Base-by-base conservation (phyloP, 148 eudicot species). In the Suaeda aralocaspica region DNA sequence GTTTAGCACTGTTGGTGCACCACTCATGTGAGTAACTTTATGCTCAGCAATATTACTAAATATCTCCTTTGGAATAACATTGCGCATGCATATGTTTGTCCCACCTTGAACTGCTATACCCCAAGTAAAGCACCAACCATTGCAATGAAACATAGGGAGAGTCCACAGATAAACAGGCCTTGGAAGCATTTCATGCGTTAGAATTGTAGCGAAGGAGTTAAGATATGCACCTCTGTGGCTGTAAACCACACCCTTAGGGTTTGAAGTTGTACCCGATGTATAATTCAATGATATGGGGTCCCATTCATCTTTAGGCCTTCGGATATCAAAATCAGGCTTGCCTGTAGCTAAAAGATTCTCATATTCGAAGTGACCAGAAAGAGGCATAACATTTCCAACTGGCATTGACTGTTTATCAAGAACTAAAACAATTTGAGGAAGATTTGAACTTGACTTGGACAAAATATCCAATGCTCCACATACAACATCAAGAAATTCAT, bases 71-170 rank as follows among this genome's bases (percentile, higher is more conserved):
- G 88, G 34, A 2, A 86, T 78, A 45, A 83, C 80, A 63, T 77
- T 76, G 74, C 89, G 72, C 9, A 80, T 74, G 73, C 87, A 89
- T 34, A 89, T 63, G 66, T 87, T 89, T 0, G 84, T 81, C 62
- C 91, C 95, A 28, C 91, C 95, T 12, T 83, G 72, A 41, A 88
- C 89, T 2, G 91, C 88, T 73, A 86, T 48, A 48, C 80, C 87
- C 95, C 91, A 87, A 19, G 84, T 72, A 31, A 80, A 69, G 77
- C 89, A 79, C 87, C 89, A 84, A 28, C 90, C 87, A 57, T 88
- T 90, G 84, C 96, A 90, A 71, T 90, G 96, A 67, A 90, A 90
- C 92, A 88, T 90, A 1, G 96, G 92, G 34, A 90, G 80, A 22
- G 90, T 84, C 96, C 96, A 90, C 26, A 90, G 63, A 71, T 81